phyloP scores from a whole-genome alignment of 768 basidiomycete species.

The Peribolospora kevripleyi region DNA sequence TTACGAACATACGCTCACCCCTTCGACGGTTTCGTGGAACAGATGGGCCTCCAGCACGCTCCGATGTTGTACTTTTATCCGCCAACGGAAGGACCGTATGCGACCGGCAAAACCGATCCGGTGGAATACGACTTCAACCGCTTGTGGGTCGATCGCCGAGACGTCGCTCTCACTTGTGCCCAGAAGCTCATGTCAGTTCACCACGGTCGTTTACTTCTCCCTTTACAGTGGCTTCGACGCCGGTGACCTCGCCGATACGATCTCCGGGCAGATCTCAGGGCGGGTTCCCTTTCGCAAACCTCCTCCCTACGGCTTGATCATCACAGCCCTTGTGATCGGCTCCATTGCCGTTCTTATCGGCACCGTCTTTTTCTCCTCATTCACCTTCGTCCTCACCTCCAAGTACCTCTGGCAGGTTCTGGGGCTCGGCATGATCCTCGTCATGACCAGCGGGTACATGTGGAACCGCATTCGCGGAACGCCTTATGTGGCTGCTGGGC shows the following conservation, averaged over 20 bases:
- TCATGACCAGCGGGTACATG: conserved; percentile 91
- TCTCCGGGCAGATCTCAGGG: background rate
- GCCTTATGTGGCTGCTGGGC: conserved; percentile 36
- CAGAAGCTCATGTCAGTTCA: background rate
- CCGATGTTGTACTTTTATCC: conserved; percentile 30
- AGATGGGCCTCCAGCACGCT: conserved; percentile 65
- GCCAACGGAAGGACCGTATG: conserved; percentile 1
- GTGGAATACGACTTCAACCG: conserved; percentile 7
- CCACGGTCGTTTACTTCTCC: background rate
- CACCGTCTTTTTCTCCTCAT: conserved; percentile 25
- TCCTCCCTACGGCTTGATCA: conserved; percentile 31
- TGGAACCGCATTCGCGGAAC: conserved; percentile 71
- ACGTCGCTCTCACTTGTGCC: background rate
- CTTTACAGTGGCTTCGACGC: conserved; percentile 54
- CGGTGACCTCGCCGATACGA: conserved; percentile 33
- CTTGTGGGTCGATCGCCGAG: background rate
- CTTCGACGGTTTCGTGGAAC: background rate
- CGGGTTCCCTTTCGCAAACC: conserved; percentile 57
- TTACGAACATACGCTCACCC: conserved; percentile 1
- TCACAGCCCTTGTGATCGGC: conserved; percentile 26
- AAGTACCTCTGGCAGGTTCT: conserved; percentile 11
- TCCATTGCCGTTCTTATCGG: conserved; percentile 30
- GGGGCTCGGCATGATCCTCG: conserved; percentile 29
- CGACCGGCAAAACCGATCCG: background rate
- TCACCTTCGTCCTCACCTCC: conserved; percentile 34